A percentile compares a stretch with the other conserved stretches of the same genome.
Conservation (phyloP, 345 rosid genomes). For the Gossypium stocksii region DNA sequence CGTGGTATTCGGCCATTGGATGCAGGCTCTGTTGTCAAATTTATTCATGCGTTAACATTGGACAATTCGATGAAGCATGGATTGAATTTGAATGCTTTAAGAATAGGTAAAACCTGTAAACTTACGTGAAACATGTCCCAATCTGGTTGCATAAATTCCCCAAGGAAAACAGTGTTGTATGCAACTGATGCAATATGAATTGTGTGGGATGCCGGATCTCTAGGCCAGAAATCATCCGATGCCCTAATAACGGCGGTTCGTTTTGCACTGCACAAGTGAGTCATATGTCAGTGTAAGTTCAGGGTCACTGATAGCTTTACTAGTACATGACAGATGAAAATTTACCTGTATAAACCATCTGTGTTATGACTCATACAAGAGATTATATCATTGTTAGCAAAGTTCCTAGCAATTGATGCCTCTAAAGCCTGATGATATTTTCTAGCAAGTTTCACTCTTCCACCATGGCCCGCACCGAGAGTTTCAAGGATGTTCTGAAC, state of each 20-base stretch:
- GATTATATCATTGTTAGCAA: slow-evolving; percentile 51
- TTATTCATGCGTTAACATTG: not conserved
- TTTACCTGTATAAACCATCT: slow-evolving; percentile 60
- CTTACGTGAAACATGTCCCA: slow-evolving; percentile 81
- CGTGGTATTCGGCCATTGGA: slow-evolving; percentile 71
- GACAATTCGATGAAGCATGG: not conserved
- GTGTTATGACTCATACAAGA: slow-evolving; percentile 73
- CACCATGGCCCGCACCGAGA: slow-evolving; percentile 59
- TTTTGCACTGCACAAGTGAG: slow-evolving; percentile 41
- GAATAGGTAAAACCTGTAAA: not conserved
- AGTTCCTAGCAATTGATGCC: slow-evolving; percentile 57
- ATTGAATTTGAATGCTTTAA: not conserved
- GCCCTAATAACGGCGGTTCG: slow-evolving; percentile 52
- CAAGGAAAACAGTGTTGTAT: slow-evolving; percentile 59
- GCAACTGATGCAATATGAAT: slow-evolving; percentile 73
- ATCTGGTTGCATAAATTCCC: slow-evolving; percentile 74
- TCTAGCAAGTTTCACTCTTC: slow-evolving; percentile 63
- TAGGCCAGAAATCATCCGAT: slow-evolving; percentile 71
- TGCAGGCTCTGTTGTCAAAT: slow-evolving; percentile 49
- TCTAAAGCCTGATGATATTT: slow-evolving; percentile 65
- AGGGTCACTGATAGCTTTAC: not conserved
- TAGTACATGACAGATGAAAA: not conserved
- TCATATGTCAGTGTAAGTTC: not conserved
- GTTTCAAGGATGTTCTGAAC: slow-evolving; percentile 78
- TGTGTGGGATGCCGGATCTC: slow-evolving; percentile 65